Evolutionary conservation across 192 early-diverging fungal species (phyloP).

Genomic region (Funneliformis mosseae): DNA sequence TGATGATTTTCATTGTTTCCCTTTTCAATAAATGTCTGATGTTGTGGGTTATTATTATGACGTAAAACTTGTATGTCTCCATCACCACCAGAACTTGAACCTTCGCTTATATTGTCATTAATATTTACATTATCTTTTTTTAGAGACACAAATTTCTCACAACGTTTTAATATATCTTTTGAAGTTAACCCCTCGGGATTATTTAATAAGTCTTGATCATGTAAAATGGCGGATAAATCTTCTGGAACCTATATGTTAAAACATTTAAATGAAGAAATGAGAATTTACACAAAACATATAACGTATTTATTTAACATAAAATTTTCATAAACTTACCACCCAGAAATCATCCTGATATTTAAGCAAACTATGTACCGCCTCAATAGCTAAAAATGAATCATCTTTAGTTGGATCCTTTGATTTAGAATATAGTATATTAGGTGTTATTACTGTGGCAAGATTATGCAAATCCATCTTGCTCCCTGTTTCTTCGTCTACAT

Average conservation of each 20-base stretch:
- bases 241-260: constrained; percentile 50
- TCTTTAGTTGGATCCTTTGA: constrained; percentile 79
- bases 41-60: constrained; percentile 5
- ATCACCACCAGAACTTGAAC: not conserved
- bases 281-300: no score
- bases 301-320: not conserved
- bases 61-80: not conserved
- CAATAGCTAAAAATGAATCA: constrained; percentile 70
- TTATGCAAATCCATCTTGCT: constrained; percentile 95
- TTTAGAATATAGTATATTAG: constrained; percentile 89
- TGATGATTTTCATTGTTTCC: not conserved
- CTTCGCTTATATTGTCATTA: not conserved
- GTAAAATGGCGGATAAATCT: constrained; percentile 54
- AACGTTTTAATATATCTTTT: constrained; percentile 57
- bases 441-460: constrained; percentile 91
- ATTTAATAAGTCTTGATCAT: constrained; percentile 50
- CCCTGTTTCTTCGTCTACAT: constrained; percentile 69
- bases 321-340: constrained; percentile 49
- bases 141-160: constrained; percentile 53
- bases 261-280: not conserved
- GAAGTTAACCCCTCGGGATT: constrained; percentile 52
- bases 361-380: constrained; percentile 67
- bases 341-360: constrained; percentile 69
- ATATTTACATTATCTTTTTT: constrained; percentile 46
- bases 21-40: not conserved